phyloP scores from a whole-genome alignment of 257 asterid genomes.

The Fraxinus anomala region DNA sequence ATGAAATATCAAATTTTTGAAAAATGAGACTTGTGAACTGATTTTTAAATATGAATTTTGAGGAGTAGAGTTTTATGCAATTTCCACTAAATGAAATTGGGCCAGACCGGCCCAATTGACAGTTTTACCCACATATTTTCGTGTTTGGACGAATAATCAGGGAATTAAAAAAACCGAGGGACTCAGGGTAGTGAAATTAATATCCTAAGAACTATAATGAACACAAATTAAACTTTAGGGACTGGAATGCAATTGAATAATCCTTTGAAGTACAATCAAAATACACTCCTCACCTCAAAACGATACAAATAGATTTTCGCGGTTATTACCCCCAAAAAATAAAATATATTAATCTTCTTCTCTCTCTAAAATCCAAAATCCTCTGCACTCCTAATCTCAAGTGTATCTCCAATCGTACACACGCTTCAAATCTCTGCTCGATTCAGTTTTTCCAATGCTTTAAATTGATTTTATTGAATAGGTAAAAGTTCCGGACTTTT shows the following conservation, averaged over 20 bases:
- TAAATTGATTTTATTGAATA: conserved; percentile 42
- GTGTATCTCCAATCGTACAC: neutral
- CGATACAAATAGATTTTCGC: conserved; percentile 51
- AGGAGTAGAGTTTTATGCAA: too few relatives aligned
- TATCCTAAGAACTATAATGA: neutral
- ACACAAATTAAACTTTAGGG: neutral
- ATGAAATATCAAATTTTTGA: too few relatives aligned
- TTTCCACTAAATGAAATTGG: neutral
- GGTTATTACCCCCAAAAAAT: conserved; percentile 46
- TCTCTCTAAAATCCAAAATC: conserved; percentile 39
- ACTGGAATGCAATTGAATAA: conserved; percentile 16
- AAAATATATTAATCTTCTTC: conserved; percentile 10
- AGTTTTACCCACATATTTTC: neutral
- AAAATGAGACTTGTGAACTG: too few relatives aligned
- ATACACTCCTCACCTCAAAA: conserved; percentile 20
- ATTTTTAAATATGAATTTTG: too few relatives aligned
- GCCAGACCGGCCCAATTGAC: neutral
- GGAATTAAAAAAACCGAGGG: neutral
- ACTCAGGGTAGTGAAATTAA: neutral
- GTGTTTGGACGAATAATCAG: neutral
- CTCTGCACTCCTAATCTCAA: conserved; percentile 36
- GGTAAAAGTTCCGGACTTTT: conserved; percentile 27
- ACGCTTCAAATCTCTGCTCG: neutral
- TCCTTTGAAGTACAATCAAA: conserved; percentile 29
- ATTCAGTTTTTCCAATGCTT: conserved; percentile 24